A percentile compares a stretch with the other conserved stretches of the same genome.
Evolutionary conservation across 2,329 filamentous ascomycete species (phyloP).

Genomic region (Fusarium luffae): DNA sequence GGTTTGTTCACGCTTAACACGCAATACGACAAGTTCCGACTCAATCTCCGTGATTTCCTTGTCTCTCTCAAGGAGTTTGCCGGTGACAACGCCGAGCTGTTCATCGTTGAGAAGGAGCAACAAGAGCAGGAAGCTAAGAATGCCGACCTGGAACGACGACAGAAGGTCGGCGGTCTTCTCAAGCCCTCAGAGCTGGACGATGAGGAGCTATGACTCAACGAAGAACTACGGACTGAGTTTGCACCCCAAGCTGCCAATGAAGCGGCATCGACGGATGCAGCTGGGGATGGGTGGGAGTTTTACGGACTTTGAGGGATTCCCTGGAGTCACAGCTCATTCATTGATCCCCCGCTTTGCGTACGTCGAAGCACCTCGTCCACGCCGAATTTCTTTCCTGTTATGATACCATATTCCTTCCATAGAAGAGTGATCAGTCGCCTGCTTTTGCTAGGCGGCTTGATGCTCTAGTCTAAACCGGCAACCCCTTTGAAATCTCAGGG

Average conservation of each 20-base stretch:
- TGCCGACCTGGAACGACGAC: constrained; percentile 88
- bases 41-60: constrained; percentile 94
- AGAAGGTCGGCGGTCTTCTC: constrained; percentile 94
- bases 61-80: constrained; percentile 97
- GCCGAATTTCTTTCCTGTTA: constrained; percentile 47
- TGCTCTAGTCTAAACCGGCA: constrained; percentile 22
- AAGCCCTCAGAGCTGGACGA: constrained; percentile 98
- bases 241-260: constrained; percentile 53
- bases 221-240: constrained; percentile 73
- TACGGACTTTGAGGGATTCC: constrained; percentile 64
- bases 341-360: neutral
- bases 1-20: constrained; percentile 89
- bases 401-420: constrained; percentile 49
- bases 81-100: constrained; percentile 94
- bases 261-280: constrained; percentile 43
- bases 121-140: constrained; percentile 86
- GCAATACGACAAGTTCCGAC: constrained; percentile 93
- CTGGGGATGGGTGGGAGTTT: constrained; percentile 71
- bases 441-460: constrained; percentile 27
- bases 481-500: constrained; percentile 16
- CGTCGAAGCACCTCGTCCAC: constrained; percentile 23
- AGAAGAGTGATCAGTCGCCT: constrained; percentile 40
- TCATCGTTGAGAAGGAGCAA: constrained; percentile 93
- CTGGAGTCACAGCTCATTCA: neutral
- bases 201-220: constrained; percentile 86